A percentile compares a stretch with the other conserved stretches of the same genome.
These are phyloP conservation scores for cucumber (Cucumis sativus) DNA, from an alignment of 306 rosid genomes.

Conservation along the genomic window Cucumber_9930_V3 NC_026657.2:24699501-24700000, in stretches of 20 bases:
- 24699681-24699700: conserved; percentile 37
- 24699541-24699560: not conserved
- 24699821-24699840: conserved; percentile 37
- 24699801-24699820: conserved; percentile 55
- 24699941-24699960: conserved; percentile 62
- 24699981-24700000: conserved; percentile 63
- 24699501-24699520: not conserved
- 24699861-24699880: conserved; percentile 55
- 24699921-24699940: conserved; percentile 80
- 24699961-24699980: conserved; percentile 58
- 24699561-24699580: not conserved
- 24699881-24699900: conserved; percentile 42
- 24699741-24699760: conserved; percentile 44
- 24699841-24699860: conserved; percentile 45
- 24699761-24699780: conserved; percentile 53
- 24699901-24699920: conserved; percentile 75
- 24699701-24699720: conserved; percentile 42
- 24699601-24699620: conserved; percentile 4
- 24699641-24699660: conserved; percentile 6
- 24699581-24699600: not conserved
- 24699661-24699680: conserved; percentile 14
- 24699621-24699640: not conserved
- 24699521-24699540: not conserved
- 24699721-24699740: conserved; percentile 51
- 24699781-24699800: conserved; percentile 55